phyloP scores from a whole-genome alignment of 768 basidiomycete species.

The Lentinula guzmanii region DNA sequence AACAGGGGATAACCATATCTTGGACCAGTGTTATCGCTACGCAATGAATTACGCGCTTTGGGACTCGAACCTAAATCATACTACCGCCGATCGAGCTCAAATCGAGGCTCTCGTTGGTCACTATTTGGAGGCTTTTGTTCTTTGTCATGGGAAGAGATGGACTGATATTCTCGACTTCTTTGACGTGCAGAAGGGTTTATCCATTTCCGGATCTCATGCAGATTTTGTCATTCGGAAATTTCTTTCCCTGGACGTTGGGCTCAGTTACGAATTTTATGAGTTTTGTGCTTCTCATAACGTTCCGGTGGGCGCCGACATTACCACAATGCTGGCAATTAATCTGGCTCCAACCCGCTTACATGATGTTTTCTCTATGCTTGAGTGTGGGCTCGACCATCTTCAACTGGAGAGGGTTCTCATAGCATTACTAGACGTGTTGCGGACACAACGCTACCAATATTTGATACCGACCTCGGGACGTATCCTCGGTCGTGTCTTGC shows the following conservation, averaged over 20 bases:
- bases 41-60: slow-evolving; percentile 23
- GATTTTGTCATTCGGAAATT: slow-evolving; percentile 22
- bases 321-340: slow-evolving; percentile 24
- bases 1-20: slow-evolving; percentile 30
- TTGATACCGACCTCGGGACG: slow-evolving; percentile 23
- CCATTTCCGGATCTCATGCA: slow-evolving; percentile 10
- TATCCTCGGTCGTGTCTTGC: slow-evolving; percentile 28
- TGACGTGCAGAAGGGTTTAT: not conserved
- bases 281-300: slow-evolving; percentile 19
- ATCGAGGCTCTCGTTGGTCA: slow-evolving; percentile 27
- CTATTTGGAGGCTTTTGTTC: slow-evolving; percentile 24
- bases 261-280: slow-evolving; percentile 27
- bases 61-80: slow-evolving; percentile 10
- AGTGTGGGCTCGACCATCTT: slow-evolving; percentile 20
- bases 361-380: slow-evolving; percentile 28
- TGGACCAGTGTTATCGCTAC: slow-evolving; percentile 28
- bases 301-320: slow-evolving; percentile 15
- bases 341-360: slow-evolving; percentile 23
- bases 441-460: slow-evolving; percentile 22
- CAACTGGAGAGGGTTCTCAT: slow-evolving; percentile 31
- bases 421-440: slow-evolving; percentile 31
- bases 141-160: slow-evolving; percentile 21
- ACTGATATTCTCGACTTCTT: slow-evolving; percentile 25
- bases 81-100: slow-evolving; percentile 17
- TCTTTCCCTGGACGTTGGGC: slow-evolving; percentile 19